phyloP scores from a whole-genome alignment of 2,329 filamentous ascomycete species.

The Phoma sp. region DNA sequence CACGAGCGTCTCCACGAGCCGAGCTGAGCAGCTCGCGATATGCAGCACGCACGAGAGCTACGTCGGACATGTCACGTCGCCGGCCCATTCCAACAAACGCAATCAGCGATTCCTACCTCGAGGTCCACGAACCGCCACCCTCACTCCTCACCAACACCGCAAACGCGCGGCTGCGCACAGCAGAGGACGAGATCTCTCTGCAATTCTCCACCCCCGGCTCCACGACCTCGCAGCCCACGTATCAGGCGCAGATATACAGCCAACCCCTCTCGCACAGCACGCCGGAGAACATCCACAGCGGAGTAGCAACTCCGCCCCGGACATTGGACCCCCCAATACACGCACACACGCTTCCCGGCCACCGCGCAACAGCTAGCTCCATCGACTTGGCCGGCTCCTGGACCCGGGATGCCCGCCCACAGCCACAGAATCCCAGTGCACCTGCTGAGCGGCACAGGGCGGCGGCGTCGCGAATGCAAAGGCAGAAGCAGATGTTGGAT shows the following conservation, averaged over 20 bases:
- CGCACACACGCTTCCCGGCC: no score
- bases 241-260: background rate
- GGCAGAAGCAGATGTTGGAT: slow-evolving; percentile 23
- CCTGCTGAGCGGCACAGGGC: background rate
- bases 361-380: background rate
- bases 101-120: slow-evolving; percentile 8
- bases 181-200: background rate
- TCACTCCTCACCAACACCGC: background rate
- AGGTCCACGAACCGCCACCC: background rate
- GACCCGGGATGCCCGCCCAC: background rate
- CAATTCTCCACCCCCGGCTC: background rate
- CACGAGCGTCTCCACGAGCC: background rate
- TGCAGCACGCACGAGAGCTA: background rate
- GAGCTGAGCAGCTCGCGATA: background rate
- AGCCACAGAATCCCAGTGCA: background rate
- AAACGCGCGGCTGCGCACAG: background rate
- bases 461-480: slow-evolving; percentile 19
- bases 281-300: background rate
- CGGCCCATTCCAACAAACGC: slow-evolving; percentile 14
- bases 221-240: background rate
- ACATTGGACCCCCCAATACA: background rate
- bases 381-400: slow-evolving; percentile 1
- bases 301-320: background rate
- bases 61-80: background rate
- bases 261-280: background rate